Evolutionary conservation across 2,329 filamentous ascomycete species (phyloP), one percentile per base, ranked within the genome.

Genomic region (Biscogniauxia marginata): DNA sequence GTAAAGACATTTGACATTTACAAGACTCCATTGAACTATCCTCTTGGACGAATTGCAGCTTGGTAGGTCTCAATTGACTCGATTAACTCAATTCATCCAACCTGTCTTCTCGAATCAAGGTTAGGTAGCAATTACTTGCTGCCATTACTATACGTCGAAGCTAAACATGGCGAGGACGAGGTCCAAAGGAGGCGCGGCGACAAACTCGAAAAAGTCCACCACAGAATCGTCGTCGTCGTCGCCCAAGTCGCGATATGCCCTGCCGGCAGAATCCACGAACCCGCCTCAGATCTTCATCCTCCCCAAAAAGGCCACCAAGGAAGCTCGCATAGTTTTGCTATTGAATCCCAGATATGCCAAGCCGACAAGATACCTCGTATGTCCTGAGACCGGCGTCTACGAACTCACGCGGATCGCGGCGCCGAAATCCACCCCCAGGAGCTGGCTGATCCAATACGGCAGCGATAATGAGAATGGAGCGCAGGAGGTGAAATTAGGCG

Each of bases 351-450:
- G 84, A 65, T 79, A 79, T 63, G 71, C 71, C 18, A 79, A 75
- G 25, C 79, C 83, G 3, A 77, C 81, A 6, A 79, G 85, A 63
- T 89, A 86, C 67, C 75, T 89, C 13, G 76, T 84, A 25, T 88
- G 86, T 62, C 84, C 84, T 2, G 71, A 83, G 50, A 79, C 78
- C 1, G 86, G 85, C 54, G 79, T 88, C 58, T 86, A 84, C 74
- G 86, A 89, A 65, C 86, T 89, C 67, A 87, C 79, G 34, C 80
- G 75, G 63, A 77, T 87, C 59, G 71, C 79, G 2, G 76, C 79
- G 0, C 80, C 83, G 8, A 80, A 78, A 53, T 73, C 77, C 4
- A 76, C 73, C 1, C 84, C 85, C 2, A 77, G 81, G 52, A 88
- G 85, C 65, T 89, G 85, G 85, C 72, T 89, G 24, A 75, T 89